Evolutionary conservation across 2,329 filamentous ascomycete genomes (phyloP), one percentile per base, ranked within the genome.

Genomic region (Cladosporium phlei): DNA sequence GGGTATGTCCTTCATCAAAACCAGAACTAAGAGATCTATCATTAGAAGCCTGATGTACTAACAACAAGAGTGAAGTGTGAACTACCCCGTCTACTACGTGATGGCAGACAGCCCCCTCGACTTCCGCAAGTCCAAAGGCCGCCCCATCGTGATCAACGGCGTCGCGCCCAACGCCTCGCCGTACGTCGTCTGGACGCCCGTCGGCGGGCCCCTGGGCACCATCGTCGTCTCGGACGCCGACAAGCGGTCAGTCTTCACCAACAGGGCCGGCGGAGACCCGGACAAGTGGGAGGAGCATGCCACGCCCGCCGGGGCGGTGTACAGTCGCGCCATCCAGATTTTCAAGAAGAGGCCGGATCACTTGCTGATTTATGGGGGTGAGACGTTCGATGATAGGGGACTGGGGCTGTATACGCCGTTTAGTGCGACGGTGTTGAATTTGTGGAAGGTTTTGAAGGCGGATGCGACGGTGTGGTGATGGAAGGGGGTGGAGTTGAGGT

Each of bases 171-270:
- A 57, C 2, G 68, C 69, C 5, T 72, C 69, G 2, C 76, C 76
- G 0, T 78, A 78, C 52, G 68, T 74, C 0, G 70, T 75, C 3
- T 79, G 74, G 75, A 74, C 66, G 4, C 62, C 70, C 0, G 67
- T 67, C 3, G 75, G 74, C 9, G 68, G 68, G 12, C 43, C 49
- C 4, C 64, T 71, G 46, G 76, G 75, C 2, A 78, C 73, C 1
- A 69, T 79, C 43, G 70, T 76, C 9, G 73, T 74, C 10, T 47
- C 45, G 7, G 45, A 47, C 20, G 45, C 45, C 30, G 45, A 47
- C 45, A 47, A 39, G 29, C 45, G 45, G 24, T 39, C 35, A 8
- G 45, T 47, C 2, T 47, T 39, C 37, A 47, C 45, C 14, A 47
- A 47, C 29, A 33, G 38, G 29, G 27, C 27, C 35, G 45, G 45